These are phyloP conservation scores for Neurospora sp. DNA, from an alignment of 2,329 filamentous ascomycete genomes.

Conservation along the genomic window DNA sequence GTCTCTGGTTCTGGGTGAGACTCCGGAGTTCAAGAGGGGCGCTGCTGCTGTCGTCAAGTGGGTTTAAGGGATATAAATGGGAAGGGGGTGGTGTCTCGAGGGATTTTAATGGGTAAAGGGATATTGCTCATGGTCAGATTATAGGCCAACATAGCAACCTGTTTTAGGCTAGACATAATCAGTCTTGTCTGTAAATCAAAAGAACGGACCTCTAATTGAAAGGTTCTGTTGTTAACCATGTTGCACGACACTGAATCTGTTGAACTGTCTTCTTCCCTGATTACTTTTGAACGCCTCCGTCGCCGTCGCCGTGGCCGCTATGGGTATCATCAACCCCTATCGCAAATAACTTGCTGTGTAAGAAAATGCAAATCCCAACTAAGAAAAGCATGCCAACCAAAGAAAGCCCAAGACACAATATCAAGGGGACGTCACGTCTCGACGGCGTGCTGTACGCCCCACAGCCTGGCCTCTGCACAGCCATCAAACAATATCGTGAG, in stretches of 20 bases:
- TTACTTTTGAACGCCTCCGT: conserved; percentile 7
- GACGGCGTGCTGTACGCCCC: not conserved
- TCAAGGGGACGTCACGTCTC: too few species aligned
- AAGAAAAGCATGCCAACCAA: not conserved
- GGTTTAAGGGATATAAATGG: conserved; percentile 20
- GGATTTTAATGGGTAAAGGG: not conserved
- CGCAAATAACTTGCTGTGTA: not conserved
- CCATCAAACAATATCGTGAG: not conserved
- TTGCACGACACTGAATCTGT: not conserved
- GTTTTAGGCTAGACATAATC: not conserved
- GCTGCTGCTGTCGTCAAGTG: conserved; percentile 57
- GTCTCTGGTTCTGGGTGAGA: conserved; percentile 44
- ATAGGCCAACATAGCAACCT: not conserved
- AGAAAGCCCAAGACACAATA: not conserved
- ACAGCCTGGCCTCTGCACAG: not conserved
- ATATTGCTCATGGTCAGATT: not conserved
- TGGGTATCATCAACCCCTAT: conserved; percentile 5
- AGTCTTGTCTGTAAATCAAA: not conserved
- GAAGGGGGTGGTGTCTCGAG: not conserved
- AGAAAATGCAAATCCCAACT: not conserved
- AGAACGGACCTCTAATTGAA: not conserved
- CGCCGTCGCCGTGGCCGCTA: conserved; percentile 7
- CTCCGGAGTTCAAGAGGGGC: conserved; percentile 55
- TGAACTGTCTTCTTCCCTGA: not conserved
- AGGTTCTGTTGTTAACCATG: not conserved